Base-by-base conservation (phyloP, 345 rosid species). In the Erysimum cheiranthoides region DNA sequence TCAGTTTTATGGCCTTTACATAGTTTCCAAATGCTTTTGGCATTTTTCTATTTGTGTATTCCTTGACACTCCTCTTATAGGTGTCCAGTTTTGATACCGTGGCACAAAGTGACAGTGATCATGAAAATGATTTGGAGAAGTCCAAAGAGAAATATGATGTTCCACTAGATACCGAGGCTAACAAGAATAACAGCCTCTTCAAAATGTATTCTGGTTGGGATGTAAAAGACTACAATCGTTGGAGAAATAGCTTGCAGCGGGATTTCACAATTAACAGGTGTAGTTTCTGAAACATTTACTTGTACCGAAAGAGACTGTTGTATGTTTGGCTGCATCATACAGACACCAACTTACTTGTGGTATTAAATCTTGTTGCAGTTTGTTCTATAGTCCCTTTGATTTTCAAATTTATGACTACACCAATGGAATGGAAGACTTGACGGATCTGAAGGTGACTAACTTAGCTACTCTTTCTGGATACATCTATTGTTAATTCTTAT, bases 201-300 rank as follows among this genome's bases (percentile, higher is more conserved):
- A 68, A 72, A 69, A 30, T 47, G 68, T 85, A 84, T 35, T 49
- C 69, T 39, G 82, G 85, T 56, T 78, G 84, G 64, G 76, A 78
- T 66, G 74, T 77, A 75, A 84, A 72, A 61, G 97, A 95, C 73
- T 73, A 82, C 50, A 71, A 77, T 34, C 91, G 75, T 52, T 95
- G 99, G 98, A 87, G 78, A 83, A 82, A 95, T 80, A 88, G 97
- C 74, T 80, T 87, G 82, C 82, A 73, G 31, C 83, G 99, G 31
- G 99, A 95, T 67, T 95, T 95, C 86, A 95, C 99, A n/a, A 52
- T 95, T 66, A 95, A 95, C 81, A 88, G 99, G 99, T 84, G 57
- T 66, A 61, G 51, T 62, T 74, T 78, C 64, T 70, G 45, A 61
- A 28, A 17, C 36, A 54, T 31, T 11, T 45, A 18, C 54, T 52